phyloP scores from a whole-genome alignment of 176 grass and related monocot genomes.

The Carex cristatella region DNA sequence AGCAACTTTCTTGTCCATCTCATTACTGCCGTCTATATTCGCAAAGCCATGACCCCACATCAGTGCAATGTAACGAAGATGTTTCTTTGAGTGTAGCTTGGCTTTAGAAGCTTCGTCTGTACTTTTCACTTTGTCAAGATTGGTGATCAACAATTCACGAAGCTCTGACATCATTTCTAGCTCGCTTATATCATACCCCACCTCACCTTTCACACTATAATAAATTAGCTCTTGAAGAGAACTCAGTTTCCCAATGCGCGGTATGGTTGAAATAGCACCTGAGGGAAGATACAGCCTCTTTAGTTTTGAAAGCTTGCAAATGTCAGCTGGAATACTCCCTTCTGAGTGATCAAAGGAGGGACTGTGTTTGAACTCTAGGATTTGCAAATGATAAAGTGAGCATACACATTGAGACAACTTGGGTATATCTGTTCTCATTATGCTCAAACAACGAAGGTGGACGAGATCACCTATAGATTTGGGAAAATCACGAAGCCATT shows the following conservation, averaged over 20 bases:
- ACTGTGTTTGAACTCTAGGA: neutral
- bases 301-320: slow-evolving; percentile 30
- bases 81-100: slow-evolving; percentile 1
- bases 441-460: slow-evolving; percentile 20
- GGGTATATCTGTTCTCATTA: neutral
- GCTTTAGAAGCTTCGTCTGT: slow-evolving; percentile 21
- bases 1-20: slow-evolving; percentile 1
- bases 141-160: neutral
- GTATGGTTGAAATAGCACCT: neutral
- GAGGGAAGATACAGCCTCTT: neutral
- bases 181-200: slow-evolving; percentile 25
- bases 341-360: no score
- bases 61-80: neutral
- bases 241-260: slow-evolving; percentile 18
- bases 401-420: neutral
- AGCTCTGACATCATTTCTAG: slow-evolving; percentile 30
- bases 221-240: slow-evolving; percentile 23
- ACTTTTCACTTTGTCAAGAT: slow-evolving; percentile 27
- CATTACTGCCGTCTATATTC: neutral
- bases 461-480: slow-evolving; percentile 11
- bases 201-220: slow-evolving; percentile 4
- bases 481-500: neutral
- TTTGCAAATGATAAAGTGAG: slow-evolving; percentile 28
- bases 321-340: neutral
- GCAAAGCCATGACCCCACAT: slow-evolving; percentile 8